A percentile compares a stretch with the other conserved stretches of the same genome.
Evolutionary conservation across 768 basidiomycete genomes (phyloP).

Genomic region (Nidularia pulvinata): DNA sequence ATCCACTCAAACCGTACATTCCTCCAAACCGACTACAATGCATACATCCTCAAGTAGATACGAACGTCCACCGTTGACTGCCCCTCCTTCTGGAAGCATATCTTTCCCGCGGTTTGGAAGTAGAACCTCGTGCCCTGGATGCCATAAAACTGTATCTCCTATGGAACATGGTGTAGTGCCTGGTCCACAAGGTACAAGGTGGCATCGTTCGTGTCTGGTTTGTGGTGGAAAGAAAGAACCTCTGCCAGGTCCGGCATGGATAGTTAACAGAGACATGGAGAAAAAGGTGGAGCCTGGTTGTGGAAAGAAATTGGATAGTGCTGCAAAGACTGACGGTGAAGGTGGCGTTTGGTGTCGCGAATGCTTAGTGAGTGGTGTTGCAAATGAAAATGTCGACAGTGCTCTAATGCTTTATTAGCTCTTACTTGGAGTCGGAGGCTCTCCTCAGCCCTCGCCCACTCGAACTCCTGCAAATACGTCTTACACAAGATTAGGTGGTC

Average conservation of each 20-base stretch:
- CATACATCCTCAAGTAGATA: slow-evolving; percentile 20
- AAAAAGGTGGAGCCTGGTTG: slow-evolving; percentile 72
- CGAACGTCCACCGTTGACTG: slow-evolving; percentile 16
- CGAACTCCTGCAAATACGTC: slow-evolving; percentile 45
- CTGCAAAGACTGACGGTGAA: slow-evolving; percentile 69
- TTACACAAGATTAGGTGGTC: slow-evolving; percentile 35
- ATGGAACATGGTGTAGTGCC: slow-evolving; percentile 89
- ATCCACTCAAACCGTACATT: no score
- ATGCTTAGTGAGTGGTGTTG: slow-evolving; percentile 60
- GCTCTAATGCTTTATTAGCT: slow-evolving; percentile 34
- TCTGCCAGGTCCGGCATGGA: slow-evolving; percentile 17
- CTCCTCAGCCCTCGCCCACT: slow-evolving; percentile 53
- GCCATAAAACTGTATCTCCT: slow-evolving; percentile 67
- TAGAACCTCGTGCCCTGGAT: slow-evolving; percentile 70
- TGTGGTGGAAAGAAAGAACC: slow-evolving; percentile 75
- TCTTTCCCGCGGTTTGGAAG: slow-evolving; percentile 59
- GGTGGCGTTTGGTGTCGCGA: slow-evolving; percentile 85
- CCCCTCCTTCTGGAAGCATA: slow-evolving; percentile 18
- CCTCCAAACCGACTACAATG: slow-evolving; percentile 12
- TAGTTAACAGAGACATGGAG: slow-evolving; percentile 36
- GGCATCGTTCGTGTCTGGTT: slow-evolving; percentile 78
- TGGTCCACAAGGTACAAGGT: slow-evolving; percentile 79
- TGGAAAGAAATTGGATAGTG: slow-evolving; percentile 82
- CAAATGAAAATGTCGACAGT: not conserved
- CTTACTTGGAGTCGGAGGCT: slow-evolving; percentile 47